Evolutionary conservation across 805 yeast genomes (phyloP).

Genomic region (Lachancea cidri): DNA sequence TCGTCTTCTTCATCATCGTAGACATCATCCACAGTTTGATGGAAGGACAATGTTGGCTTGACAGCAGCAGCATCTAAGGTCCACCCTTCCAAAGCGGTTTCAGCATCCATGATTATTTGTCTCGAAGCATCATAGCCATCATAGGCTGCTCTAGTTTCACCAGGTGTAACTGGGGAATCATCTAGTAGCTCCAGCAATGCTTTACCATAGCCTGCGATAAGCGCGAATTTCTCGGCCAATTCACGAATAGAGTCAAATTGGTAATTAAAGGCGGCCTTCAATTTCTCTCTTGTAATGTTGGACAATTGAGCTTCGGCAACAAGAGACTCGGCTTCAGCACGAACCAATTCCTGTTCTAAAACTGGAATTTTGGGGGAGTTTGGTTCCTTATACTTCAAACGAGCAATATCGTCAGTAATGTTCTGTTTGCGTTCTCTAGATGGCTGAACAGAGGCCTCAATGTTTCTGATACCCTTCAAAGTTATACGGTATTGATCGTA

Average conservation of each 20-base stretch:
- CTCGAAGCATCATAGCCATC: constrained; percentile 98
- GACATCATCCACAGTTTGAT: constrained; percentile 64
- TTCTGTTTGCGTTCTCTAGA: constrained; percentile 97
- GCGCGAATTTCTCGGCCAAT: constrained; percentile 90
- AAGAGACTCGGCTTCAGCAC: constrained; percentile 98
- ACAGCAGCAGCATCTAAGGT: constrained; percentile 93
- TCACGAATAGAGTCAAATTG: constrained; percentile 95
- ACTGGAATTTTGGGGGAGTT: constrained; percentile 93
- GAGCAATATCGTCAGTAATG: constrained; percentile 96
- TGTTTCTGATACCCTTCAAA: constrained; percentile 88
- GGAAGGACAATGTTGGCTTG: constrained; percentile 86
- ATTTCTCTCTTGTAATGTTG: constrained; percentile 95
- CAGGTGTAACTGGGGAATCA: constrained; percentile 97
- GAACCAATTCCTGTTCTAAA: constrained; percentile 95
- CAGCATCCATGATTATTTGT: constrained; percentile 96
- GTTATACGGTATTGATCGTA: constrained; percentile 98
- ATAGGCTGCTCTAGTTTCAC: constrained; percentile 97
- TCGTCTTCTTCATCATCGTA: constrained; percentile 46
- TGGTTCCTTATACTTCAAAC: constrained; percentile 97
- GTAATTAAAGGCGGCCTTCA: constrained; percentile 95
- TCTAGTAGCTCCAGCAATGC: constrained; percentile 92
- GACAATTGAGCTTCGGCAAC: constrained; percentile 99
- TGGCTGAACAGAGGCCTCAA: constrained; percentile 97
- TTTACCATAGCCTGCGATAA: constrained; percentile 98
- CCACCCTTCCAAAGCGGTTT: constrained; percentile 93